Evolutionary conservation across 2,329 filamentous ascomycete genomes (phyloP), one percentile per base, ranked within the genome.

Genomic region (Chrysosporium keratinophilum): DNA sequence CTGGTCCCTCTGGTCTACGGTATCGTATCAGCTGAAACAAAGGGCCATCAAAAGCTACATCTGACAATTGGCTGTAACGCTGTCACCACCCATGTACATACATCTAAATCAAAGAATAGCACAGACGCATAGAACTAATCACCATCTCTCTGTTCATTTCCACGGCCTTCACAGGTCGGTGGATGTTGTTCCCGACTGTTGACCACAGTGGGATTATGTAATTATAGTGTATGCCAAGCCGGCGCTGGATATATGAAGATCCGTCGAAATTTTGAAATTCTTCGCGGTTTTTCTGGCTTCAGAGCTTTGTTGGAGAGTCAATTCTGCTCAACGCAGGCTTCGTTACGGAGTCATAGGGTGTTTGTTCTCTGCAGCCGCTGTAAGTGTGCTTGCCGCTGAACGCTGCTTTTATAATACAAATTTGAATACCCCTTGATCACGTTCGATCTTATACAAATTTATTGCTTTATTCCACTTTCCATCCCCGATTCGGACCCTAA

Each of bases 181-280:
- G 10, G 35, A 37, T n/a, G n/a, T n/a, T n/a, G n/a, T n/a, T 4
- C 7, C 5, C 9, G 15, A 9, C 4, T 2, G 15, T 41, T 2
- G 5, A 15, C 19, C 11, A 6, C 15, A 31, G 11, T 45, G 14
- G 12, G 12, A 20, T 35, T 37, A 17, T 14, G 33, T 31, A 9
- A 34, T 33, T 2, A n/a, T n/a, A 9, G 15, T 28, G 3, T n/a
- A 5, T 23, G 45, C 45, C 45, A 37, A 37, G 45, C 45, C 44
- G 44, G 28, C 10, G 2, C 5, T 20, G 47, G 47, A 50, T 2
- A 50, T 41, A 40, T 12, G 17, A 50, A 40, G 40, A 17, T 50
- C 47, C 47, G 47, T 11, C 47, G 4, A 50, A 50, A 50, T 40
- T 47, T 47, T 37, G 31, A 47, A 47, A 23, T 47, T 31, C 42